phyloP scores from a whole-genome alignment of 2,329 filamentous ascomycete species.

The Chalara sp. region DNA sequence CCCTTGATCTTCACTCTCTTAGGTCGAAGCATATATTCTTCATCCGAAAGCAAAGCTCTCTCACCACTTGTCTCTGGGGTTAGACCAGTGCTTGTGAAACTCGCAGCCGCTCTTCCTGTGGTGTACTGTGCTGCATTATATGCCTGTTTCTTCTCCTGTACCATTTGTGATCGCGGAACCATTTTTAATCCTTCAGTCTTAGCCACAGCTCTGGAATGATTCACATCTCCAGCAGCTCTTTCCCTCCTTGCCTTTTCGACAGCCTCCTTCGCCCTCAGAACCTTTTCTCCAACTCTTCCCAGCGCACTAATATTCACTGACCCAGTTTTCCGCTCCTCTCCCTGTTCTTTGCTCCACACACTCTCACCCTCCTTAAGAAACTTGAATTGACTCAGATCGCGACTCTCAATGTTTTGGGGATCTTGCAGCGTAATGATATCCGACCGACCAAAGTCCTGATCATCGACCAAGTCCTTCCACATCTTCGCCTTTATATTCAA shows the following conservation, averaged over 20 bases:
- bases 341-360: conserved; percentile 61
- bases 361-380: conserved; percentile 77
- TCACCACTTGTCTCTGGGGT: conserved; percentile 88
- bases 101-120: conserved; percentile 83
- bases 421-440: conserved; percentile 97
- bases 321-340: conserved; percentile 56
- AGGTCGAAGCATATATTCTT: conserved; percentile 94
- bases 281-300: conserved; percentile 73
- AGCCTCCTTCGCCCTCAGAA: conserved; percentile 83
- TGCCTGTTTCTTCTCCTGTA: conserved; percentile 53
- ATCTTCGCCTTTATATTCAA: conserved; percentile 97
- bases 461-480: conserved; percentile 86
- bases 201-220: conserved; percentile 36
- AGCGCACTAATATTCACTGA: conserved; percentile 75
- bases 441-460: conserved; percentile 76
- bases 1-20: conserved; percentile 84
- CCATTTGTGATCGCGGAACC: conserved; percentile 34
- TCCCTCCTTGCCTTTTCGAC: conserved; percentile 84
- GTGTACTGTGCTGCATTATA: conserved; percentile 89
- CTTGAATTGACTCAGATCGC: conserved; percentile 84
- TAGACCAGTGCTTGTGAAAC: conserved; percentile 89
- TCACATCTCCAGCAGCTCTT: conserved; percentile 53
- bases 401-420: conserved; percentile 77
- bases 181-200: conserved; percentile 30
- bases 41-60: conserved; percentile 78